Evolutionary conservation across 2,329 filamentous ascomycete genomes (phyloP), one percentile per base, ranked within the genome.

Genomic region (Trichoderma afroharzianum): DNA sequence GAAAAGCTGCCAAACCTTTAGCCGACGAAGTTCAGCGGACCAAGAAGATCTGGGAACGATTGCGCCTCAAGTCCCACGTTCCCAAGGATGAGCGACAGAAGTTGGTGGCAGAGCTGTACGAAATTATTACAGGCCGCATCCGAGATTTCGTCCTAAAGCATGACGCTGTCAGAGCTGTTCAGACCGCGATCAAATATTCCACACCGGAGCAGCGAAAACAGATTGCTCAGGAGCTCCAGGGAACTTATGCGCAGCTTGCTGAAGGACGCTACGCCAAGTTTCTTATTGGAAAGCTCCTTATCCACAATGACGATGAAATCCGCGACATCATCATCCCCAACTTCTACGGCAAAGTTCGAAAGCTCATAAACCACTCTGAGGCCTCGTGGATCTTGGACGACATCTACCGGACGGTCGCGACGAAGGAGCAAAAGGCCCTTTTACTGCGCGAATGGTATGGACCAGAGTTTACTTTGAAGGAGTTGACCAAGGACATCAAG

Each of bases 221-320:
- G 83, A 98, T 99, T 77, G 94, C 95, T 9, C 86, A 85, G 72
- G 96, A 99, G 81, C 87, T 99, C 70, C 90, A 93, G 81, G 94
- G 95, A 21, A 91, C 92, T 75, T 97, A 97, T 81, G 88, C 90
- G 57, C 89, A 93, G 76, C 85, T 99, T 75, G 94, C 95, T 3
- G 95, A 98, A 85, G 97, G 95, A 84, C 93, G 92, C 81, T 99
- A 99, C 79, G 95, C 95, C 78, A 99, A 99, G 83, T 99, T 98
- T 82, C 82, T 99, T 78, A 94, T 99, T 73, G 96, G 94, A 76
- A 99, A 99, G 83, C 87, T 99, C 78, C 88, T 99, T 74, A 92
- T 97, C n/a, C 93, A 97, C 79, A 94, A 94, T 73, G 94, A 98
- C 79, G 85, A 90, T 53, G 93, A 95, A 81, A 94, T 97, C 74